Evolutionary conservation across 2,329 filamentous ascomycete species (phyloP).

Genomic region (Alternaria tenuissima): DNA sequence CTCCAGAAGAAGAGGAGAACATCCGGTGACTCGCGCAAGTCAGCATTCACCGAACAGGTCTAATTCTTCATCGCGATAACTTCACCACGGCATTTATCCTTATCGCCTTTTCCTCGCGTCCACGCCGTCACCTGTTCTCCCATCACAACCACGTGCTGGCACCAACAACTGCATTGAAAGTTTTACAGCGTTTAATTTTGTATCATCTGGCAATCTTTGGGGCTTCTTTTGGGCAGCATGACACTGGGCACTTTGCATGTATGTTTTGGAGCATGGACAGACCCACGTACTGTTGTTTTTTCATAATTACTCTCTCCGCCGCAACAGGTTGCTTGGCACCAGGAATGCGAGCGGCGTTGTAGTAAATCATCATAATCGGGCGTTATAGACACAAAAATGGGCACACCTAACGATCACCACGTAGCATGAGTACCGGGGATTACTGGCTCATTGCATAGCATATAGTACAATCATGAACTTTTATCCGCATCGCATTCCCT

Average conservation of each 20-base stretch:
- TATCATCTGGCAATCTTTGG: conserved; percentile 28
- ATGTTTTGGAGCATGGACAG: conserved; percentile 14
- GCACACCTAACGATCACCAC: conserved; percentile 15
- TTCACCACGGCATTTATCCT: conserved; percentile 17
- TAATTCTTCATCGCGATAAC: conserved; percentile 31
- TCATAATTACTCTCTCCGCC: conserved; percentile 5
- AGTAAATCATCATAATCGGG: conserved; percentile 17
- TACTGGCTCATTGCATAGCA: conserved; percentile 11
- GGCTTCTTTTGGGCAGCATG: conserved; percentile 16
- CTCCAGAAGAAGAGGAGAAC: conserved; percentile 55
- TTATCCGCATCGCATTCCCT: not conserved
- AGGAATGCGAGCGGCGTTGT: conserved; percentile 15
- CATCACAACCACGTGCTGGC: conserved; percentile 24
- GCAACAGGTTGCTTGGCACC: conserved; percentile 14
- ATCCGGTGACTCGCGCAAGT: conserved; percentile 41
- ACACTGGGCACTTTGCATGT: conserved; percentile 20
- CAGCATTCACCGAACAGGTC: conserved; percentile 50
- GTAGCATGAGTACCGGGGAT: conserved; percentile 6
- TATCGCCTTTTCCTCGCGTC: conserved; percentile 17
- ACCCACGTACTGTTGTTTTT: conserved; percentile 9
- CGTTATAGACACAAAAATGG: conserved; percentile 19
- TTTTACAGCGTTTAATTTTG: conserved; percentile 37
- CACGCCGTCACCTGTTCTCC: conserved; percentile 32
- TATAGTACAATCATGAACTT: conserved; percentile 12
- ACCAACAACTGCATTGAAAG: conserved; percentile 33